These are phyloP conservation scores for Themeda triandra DNA, from an alignment of 176 grass and related monocot genomes.

Conservation along the genomic window DNA sequence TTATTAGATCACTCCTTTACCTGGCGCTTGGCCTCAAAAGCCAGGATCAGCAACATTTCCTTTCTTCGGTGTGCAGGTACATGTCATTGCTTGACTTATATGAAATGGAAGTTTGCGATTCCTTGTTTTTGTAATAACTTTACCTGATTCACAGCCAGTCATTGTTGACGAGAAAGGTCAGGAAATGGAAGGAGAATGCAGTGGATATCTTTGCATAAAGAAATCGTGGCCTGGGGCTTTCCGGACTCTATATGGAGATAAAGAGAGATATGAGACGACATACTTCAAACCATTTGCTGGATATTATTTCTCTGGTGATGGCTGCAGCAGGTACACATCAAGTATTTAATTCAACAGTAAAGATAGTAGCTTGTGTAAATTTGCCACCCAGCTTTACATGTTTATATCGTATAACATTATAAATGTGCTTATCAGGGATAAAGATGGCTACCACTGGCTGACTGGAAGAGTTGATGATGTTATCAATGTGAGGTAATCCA, in stretches of 20 bases:
- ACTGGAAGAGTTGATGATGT: constrained; percentile 99
- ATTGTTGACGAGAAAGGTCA: constrained; percentile 94
- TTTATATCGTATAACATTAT: constrained; percentile 7
- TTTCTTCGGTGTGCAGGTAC: constrained; percentile 95
- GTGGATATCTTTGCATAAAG: constrained; percentile 98
- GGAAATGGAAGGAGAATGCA: constrained; percentile 90
- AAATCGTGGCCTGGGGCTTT: constrained; percentile 98
- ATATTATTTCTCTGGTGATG: constrained; percentile 98
- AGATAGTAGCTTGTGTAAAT: background rate
- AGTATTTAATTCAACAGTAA: background rate
- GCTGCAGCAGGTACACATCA: constrained; percentile 73
- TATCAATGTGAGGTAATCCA: constrained; percentile 89
- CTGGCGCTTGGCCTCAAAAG: constrained; percentile 95
- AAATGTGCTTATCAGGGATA: constrained; percentile 66
- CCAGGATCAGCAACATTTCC: constrained; percentile 93
- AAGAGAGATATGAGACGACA: constrained; percentile 98
- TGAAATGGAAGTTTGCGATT: background rate
- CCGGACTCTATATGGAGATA: constrained; percentile 83
- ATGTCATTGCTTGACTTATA: background rate
- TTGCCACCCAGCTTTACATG: constrained; percentile 4
- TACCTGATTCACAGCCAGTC: constrained; percentile 51
- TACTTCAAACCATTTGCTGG: constrained; percentile 97
- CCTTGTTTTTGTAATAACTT: constrained; percentile 1
- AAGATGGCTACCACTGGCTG: constrained; percentile 92
- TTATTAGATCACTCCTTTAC: constrained; percentile 85